Evolutionary conservation across 2,329 filamentous ascomycete species (phyloP).

Genomic region (Fusarium albosuccineum): DNA sequence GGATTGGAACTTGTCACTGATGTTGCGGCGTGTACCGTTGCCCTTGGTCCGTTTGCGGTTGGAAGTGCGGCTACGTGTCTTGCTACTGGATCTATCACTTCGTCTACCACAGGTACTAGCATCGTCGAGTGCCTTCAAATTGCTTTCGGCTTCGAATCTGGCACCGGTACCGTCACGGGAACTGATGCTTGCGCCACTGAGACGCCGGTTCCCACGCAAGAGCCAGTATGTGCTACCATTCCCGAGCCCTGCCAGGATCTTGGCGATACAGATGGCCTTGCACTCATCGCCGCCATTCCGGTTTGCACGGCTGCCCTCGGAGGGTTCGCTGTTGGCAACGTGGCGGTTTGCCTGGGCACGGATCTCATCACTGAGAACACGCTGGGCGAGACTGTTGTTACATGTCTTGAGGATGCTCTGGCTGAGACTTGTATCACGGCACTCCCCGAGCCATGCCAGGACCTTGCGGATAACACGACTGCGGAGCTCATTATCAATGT

Average conservation of each 20-base stretch:
- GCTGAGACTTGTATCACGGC: background rate
- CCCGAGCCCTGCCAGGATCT: background rate
- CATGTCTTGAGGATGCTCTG: background rate
- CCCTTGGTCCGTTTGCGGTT: background rate
- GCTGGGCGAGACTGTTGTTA: background rate
- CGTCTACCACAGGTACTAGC: background rate
- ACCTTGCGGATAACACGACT: background rate
- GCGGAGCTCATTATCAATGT: background rate
- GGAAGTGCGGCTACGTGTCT: conserved; percentile 1
- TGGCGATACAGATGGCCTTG: conserved; percentile 1
- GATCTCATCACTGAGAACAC: background rate
- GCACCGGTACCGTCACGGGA: background rate
- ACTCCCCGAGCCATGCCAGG: background rate
- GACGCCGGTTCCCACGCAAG: background rate
- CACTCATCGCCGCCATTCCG: background rate
- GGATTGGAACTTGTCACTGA: background rate
- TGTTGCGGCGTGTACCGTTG: background rate
- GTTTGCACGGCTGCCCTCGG: background rate
- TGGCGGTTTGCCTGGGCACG: background rate
- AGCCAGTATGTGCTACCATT: background rate
- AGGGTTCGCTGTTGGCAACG: background rate
- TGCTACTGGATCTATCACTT: background rate
- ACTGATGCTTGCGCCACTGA: background rate
- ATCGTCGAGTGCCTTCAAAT: background rate
- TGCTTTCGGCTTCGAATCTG: background rate